A percentile compares a stretch with the other conserved stretches of the same genome.
Evolutionary conservation across 192 early-diverging fungal species (phyloP).

Genomic region (Podila minutissima): DNA sequence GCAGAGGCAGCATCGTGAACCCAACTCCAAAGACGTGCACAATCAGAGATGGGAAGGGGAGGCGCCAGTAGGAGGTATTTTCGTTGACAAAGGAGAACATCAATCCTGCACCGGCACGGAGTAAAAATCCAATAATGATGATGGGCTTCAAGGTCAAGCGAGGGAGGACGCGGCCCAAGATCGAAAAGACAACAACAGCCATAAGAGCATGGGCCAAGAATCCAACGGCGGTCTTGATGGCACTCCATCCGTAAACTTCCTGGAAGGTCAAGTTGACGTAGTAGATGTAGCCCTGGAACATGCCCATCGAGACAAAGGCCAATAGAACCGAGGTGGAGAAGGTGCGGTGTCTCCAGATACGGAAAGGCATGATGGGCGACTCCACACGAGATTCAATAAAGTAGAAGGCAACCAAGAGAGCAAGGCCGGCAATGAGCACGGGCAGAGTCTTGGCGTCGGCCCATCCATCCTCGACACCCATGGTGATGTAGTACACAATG

Average conservation of each 20-base stretch:
- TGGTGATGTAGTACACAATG: conserved; percentile 38
- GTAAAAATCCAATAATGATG: conserved; percentile 23
- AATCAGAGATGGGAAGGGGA: conserved; percentile 43
- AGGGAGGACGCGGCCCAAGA: conserved; percentile 48
- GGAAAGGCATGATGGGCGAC: conserved; percentile 45
- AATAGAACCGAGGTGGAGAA: conserved; percentile 54
- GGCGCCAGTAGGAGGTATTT: conserved; percentile 26
- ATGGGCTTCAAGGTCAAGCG: conserved; percentile 13
- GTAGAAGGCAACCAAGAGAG: conserved; percentile 41
- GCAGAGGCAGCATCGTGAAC: conserved; percentile 24
- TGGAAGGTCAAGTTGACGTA: conserved; percentile 57
- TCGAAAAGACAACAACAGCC: conserved; percentile 28
- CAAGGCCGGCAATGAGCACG: conserved; percentile 24
- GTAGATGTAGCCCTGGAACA: conserved; percentile 53
- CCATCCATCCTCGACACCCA: conserved; percentile 45
- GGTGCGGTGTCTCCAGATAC: conserved; percentile 50
- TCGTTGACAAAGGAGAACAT: conserved; percentile 27
- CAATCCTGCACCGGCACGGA: conserved; percentile 14
- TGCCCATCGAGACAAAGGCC: conserved; percentile 44
- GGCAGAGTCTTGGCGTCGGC: conserved; percentile 33
- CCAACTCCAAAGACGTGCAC: conserved; percentile 32
- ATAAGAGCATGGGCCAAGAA: conserved; percentile 52
- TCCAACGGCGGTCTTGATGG: conserved; percentile 52
- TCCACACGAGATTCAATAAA: conserved; percentile 37
- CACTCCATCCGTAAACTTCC: conserved; percentile 47